phyloP scores from a whole-genome alignment of 164 flowering plant genomes.

The Brasenia schreberi region DNA sequence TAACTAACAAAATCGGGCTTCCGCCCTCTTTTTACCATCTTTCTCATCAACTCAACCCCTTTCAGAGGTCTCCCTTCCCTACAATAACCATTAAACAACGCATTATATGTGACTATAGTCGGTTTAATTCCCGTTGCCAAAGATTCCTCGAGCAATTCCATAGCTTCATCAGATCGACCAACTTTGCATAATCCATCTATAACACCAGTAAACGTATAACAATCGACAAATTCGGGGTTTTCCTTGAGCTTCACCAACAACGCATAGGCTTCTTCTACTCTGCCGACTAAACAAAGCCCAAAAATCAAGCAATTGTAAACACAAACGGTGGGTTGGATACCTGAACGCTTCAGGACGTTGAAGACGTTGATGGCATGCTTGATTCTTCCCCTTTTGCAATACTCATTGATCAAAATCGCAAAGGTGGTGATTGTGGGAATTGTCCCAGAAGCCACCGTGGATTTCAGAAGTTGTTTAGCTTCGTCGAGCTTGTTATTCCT shows the following conservation, averaged over 20 bases:
- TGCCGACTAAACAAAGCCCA: conserved; percentile 85
- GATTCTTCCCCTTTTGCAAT: conserved; percentile 46
- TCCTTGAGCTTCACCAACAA: conserved; percentile 38
- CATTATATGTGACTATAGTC: conserved; percentile 49
- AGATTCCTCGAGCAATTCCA: conserved; percentile 65
- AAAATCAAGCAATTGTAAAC: conserved; percentile 63
- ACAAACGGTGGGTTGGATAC: conserved; percentile 42
- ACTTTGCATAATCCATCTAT: conserved; percentile 95
- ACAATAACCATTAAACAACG: conserved; percentile 67
- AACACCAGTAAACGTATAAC: conserved; percentile 57
- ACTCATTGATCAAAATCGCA: conserved; percentile 37
- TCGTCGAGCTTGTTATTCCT: conserved; percentile 26
- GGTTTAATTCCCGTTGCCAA: conserved; percentile 41
- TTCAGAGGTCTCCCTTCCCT: conserved; percentile 62
- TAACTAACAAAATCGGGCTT: conserved; percentile 62
- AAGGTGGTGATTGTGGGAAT: conserved; percentile 39
- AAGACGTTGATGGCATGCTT: conserved; percentile 47
- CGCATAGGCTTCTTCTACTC: conserved; percentile 59
- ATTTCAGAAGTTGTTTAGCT: conserved; percentile 31
- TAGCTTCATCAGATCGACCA: conserved; percentile 63
- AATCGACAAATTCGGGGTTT: conserved; percentile 28
- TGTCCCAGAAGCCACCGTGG: conserved; percentile 44
- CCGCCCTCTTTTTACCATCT: conserved; percentile 44
- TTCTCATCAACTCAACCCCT: conserved; percentile 41
- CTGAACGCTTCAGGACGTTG: conserved; percentile 35